Base-by-base conservation (phyloP, 2,329 filamentous ascomycete species). In the Mycosphaerella sp. region DNA sequence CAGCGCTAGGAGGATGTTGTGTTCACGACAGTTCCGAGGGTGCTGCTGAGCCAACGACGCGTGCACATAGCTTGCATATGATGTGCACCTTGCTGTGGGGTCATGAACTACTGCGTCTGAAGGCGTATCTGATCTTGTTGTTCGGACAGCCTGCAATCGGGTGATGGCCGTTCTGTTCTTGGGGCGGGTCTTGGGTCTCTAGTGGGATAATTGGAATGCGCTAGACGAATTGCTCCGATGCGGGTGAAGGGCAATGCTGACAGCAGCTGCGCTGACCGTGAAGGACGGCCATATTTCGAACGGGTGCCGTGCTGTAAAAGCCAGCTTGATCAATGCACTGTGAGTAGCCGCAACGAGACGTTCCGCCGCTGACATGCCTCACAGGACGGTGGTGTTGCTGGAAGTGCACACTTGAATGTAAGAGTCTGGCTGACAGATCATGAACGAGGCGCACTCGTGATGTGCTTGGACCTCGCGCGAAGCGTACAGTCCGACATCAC, bases 351-450 rank as follows among this genome's bases (percentile, higher is more conserved):
- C 46, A 46, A 54, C 34, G 36, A 37, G 48, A 30, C 28, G 13
- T 53, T 49, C 51, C 51, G 48, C 51, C 51, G 51, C 51, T 49
- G 51, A 54, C 51, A 54, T 50, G 51, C 51, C 51, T 54, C 51
- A 54, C 51, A 45, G 51, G 43, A 44, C 48, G 47, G 32, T 44
- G 47, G 32, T 44, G 47, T 50, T 43, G 40, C 41, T 43, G 41
- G 41, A 32, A 44, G 47, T 28, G 47, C 41, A 50, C 47, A 50
- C 47, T 50, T 37, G 30, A 44, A 44, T 40, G 43, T 32, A 14
- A 44, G 14, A 42, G 47, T 50, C 40, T 43, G 40, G 41, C 27
- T 34, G 40, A 43, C 40, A 39, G 42, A 30, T 43, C 41, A 50
- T 43, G 30, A 37, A 36, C 40, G 37, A 34, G 16, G 47, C 47